A percentile compares a stretch with the other conserved stretches of the same genome.
These are phyloP conservation scores for Apiospora kogelbergensis DNA, from an alignment of 2,329 filamentous ascomycete species.

Conservation along the genomic window DNA sequence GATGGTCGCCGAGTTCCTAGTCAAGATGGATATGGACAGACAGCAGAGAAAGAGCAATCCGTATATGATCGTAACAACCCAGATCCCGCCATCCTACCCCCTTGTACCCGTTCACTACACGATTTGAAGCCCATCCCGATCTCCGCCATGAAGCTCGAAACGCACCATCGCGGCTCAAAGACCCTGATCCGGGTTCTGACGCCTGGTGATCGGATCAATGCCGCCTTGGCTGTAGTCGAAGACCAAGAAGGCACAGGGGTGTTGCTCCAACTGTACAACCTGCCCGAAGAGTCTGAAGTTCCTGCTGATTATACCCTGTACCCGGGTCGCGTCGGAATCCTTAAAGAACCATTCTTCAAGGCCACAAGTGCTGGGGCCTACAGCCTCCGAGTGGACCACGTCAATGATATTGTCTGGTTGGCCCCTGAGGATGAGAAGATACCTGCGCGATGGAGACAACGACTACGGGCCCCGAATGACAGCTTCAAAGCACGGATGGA, in stretches of 20 bases:
- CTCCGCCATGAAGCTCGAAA: conserved; percentile 30
- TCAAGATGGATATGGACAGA: not conserved
- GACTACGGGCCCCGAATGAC: not conserved
- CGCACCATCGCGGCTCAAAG: conserved; percentile 26
- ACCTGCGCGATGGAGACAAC: conserved; percentile 36
- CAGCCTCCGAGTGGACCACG: conserved; percentile 51
- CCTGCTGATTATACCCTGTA: conserved; percentile 34
- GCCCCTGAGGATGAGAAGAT: conserved; percentile 35
- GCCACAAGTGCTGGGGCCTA: conserved; percentile 37
- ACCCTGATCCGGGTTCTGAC: conserved; percentile 20
- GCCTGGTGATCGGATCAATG: conserved; percentile 18
- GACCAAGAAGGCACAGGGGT: conserved; percentile 38
- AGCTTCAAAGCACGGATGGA: conserved; percentile 24
- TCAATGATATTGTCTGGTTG: conserved; percentile 46
- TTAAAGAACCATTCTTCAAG: conserved; percentile 58
- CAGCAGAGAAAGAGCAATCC: not conserved
- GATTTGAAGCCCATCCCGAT: conserved; percentile 26
- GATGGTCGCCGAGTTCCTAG: conserved; percentile 12
- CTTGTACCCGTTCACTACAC: conserved; percentile 19
- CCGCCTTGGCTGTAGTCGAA: conserved; percentile 33
- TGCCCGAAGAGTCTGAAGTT: conserved; percentile 36
- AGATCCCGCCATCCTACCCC: conserved; percentile 24
- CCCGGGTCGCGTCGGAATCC: conserved; percentile 35
- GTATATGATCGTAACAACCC: conserved; percentile 9
- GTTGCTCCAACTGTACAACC: conserved; percentile 41